phyloP scores from a whole-genome alignment of 306 rosid species.

The Canavalia gladiata region DNA sequence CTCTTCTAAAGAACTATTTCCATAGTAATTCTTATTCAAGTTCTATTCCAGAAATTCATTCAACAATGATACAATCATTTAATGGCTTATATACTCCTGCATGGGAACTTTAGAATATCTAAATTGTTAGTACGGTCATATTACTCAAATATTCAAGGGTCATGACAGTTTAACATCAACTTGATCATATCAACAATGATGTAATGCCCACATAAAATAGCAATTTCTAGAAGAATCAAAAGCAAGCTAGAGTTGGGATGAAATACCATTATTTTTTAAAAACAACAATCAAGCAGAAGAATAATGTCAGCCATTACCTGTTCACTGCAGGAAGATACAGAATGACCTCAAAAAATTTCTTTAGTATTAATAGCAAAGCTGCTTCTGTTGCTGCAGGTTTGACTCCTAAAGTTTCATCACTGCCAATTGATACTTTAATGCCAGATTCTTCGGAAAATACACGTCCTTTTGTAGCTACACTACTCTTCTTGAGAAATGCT shows the following conservation, averaged over 20 bases:
- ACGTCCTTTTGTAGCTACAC: slow-evolving; percentile 82
- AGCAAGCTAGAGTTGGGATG: slow-evolving; percentile 17
- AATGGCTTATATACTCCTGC: not conserved
- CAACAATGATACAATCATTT: not conserved
- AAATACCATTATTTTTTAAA: not conserved
- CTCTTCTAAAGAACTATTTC: slow-evolving; percentile 17
- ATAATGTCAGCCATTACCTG: slow-evolving; percentile 63
- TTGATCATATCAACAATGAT: slow-evolving; percentile 11
- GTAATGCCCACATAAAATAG: not conserved
- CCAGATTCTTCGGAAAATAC: slow-evolving; percentile 52
- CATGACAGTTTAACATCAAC: slow-evolving; percentile 34
- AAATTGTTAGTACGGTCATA: not conserved
- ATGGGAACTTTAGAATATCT: not conserved
- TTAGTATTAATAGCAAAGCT: slow-evolving; percentile 74
- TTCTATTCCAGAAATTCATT: not conserved
- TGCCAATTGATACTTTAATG: slow-evolving; percentile 56
- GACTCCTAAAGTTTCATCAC: slow-evolving; percentile 53
- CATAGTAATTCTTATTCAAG: not conserved
- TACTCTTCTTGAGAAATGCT: slow-evolving; percentile 87
- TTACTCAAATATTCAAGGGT: slow-evolving; percentile 22
- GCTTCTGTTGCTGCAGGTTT: slow-evolving; percentile 87
- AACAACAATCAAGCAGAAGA: slow-evolving; percentile 21
- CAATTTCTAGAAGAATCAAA: slow-evolving; percentile 37
- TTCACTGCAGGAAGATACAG: slow-evolving; percentile 86
- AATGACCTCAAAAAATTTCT: slow-evolving; percentile 79